Evolutionary conservation across 2,329 filamentous ascomycete species (phyloP).

Genomic region (Exophiala sp.): DNA sequence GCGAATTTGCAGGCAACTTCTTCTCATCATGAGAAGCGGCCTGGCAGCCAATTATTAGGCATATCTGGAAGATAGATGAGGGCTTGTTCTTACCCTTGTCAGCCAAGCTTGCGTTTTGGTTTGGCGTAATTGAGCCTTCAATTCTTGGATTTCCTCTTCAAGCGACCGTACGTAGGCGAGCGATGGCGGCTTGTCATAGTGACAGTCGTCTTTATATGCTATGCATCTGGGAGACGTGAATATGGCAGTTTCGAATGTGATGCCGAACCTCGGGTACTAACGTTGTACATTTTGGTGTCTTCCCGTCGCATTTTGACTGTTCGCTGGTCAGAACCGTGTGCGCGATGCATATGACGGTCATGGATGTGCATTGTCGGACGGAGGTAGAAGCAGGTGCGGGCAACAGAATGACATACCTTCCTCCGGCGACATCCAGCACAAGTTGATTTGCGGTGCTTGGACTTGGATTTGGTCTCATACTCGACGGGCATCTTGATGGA

Average conservation of each 20-base stretch:
- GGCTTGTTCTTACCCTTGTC: conserved; percentile 11
- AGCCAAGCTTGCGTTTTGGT: conserved; percentile 26
- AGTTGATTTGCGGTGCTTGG: conserved; percentile 28
- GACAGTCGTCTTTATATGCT: conserved; percentile 29
- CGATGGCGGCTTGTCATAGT: conserved; percentile 28
- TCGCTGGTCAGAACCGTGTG: conserved; percentile 12
- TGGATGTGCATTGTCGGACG: not conserved
- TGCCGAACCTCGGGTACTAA: conserved; percentile 4
- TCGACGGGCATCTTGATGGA: conserved; percentile 16
- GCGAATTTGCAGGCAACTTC: conserved; percentile 23
- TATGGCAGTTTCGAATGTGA: not conserved
- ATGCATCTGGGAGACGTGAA: conserved; percentile 20
- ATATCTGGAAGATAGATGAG: not conserved
- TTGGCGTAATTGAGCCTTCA: conserved; percentile 26
- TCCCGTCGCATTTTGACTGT: conserved; percentile 29
- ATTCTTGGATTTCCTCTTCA: conserved; percentile 26
- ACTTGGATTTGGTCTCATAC: conserved; percentile 23
- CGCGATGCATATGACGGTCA: not conserved
- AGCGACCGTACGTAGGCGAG: conserved; percentile 28
- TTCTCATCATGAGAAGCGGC: conserved; percentile 23
- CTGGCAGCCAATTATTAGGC: conserved; percentile 1
- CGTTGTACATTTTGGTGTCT: conserved; percentile 27
- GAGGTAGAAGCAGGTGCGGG: not conserved
- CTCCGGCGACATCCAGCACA: conserved; percentile 28
- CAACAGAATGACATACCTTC: conserved; percentile 19